Evolutionary conservation across 192 early-diverging fungal genomes (phyloP).

Genomic region (Linnemannia elongata): DNA sequence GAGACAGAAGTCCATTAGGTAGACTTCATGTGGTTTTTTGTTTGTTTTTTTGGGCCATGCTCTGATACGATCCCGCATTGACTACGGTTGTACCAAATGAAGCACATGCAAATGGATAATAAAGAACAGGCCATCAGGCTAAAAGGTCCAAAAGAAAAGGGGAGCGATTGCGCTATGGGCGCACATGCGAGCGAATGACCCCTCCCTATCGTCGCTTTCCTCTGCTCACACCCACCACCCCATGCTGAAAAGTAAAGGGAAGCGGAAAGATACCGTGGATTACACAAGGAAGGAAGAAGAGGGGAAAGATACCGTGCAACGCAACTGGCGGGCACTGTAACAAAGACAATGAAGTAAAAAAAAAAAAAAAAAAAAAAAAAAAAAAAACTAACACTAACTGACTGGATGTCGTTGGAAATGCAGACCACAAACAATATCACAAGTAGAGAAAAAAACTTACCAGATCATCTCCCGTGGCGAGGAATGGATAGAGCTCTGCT

Average conservation of each 20-base stretch:
- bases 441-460: constrained; percentile 47
- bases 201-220: neutral
- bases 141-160: neutral
- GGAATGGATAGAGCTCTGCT: constrained; percentile 35
- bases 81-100: neutral
- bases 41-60: neutral
- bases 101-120: constrained; percentile 11
- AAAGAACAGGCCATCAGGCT: neutral
- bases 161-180: constrained; percentile 4
- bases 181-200: constrained; percentile 7
- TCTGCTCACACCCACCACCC: neutral
- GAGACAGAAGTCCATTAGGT: neutral
- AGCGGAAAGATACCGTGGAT: neutral
- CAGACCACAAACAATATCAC: neutral
- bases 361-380: too few species aligned
- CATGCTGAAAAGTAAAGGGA: neutral
- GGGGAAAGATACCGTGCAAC: neutral
- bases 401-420: neutral
- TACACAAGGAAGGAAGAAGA: neutral
- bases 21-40: neutral
- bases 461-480: constrained; percentile 38
- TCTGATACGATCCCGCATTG: neutral
- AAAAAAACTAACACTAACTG: too few species aligned
- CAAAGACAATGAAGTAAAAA: neutral
- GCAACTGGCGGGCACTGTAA: neutral